A percentile compares a stretch with the other conserved stretches of the same genome.
Evolutionary conservation across 768 basidiomycete genomes (phyloP).

Genomic region (Rhodotorula paludigena): DNA sequence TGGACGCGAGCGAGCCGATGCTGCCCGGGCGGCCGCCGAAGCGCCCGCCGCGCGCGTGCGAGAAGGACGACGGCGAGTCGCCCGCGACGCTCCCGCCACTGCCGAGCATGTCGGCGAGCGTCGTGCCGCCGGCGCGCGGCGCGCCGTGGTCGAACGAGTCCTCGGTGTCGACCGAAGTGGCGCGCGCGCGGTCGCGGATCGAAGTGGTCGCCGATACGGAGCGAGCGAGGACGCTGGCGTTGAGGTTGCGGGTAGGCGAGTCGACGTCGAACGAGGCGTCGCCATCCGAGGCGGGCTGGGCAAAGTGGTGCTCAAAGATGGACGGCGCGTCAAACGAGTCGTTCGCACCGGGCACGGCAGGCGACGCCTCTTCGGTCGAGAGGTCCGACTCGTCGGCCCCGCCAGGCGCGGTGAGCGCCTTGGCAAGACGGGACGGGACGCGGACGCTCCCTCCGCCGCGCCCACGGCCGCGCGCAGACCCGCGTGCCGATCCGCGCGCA

Average conservation of each 20-base stretch:
- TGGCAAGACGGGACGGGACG: slow-evolving; percentile 14
- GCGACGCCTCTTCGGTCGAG: slow-evolving; percentile 10
- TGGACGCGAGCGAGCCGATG: slow-evolving; percentile 25
- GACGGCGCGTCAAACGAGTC: background rate
- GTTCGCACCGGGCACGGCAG: background rate
- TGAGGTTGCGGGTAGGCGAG: slow-evolving; percentile 15
- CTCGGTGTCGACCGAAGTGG: slow-evolving; percentile 12
- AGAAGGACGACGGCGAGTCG: too few relatives aligned
- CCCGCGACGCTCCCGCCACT: too few relatives aligned
- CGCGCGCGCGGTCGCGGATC: background rate
- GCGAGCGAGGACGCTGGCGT: background rate
- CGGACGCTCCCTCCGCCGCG: slow-evolving; percentile 14
- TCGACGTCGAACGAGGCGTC: slow-evolving; percentile 15
- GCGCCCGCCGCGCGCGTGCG: too few relatives aligned
- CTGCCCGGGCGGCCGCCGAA: slow-evolving; percentile 2
- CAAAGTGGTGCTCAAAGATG: slow-evolving; percentile 15
- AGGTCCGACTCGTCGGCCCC: slow-evolving; percentile 11
- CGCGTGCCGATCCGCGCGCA: slow-evolving; percentile 5
- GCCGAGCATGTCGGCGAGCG: slow-evolving; percentile 28
- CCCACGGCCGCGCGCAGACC: slow-evolving; percentile 14
- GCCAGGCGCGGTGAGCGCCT: background rate
- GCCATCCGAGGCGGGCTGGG: slow-evolving; percentile 1
- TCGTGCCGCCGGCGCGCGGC: background rate
- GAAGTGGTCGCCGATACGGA: background rate
- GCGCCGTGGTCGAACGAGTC: slow-evolving; percentile 34